Evolutionary conservation across 352 stramenopile species (phyloP).

Genomic region (Pythium rhizo-oryzae): DNA sequence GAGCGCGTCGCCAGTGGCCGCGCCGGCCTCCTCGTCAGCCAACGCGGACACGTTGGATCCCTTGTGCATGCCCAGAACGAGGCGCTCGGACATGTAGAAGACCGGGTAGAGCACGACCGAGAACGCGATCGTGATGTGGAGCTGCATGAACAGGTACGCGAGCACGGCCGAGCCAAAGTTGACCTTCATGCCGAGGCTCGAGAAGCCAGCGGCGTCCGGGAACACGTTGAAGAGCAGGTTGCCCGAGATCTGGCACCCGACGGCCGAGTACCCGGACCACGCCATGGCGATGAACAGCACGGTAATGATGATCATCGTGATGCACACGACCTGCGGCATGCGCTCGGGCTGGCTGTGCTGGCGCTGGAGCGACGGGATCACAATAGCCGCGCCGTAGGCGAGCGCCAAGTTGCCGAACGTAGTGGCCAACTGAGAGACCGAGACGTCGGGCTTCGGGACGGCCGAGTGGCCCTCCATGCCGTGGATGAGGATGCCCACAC

Average conservation of each 20-base stretch:
- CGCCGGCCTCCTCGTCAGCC: background rate
- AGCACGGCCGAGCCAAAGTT: conserved; percentile 31
- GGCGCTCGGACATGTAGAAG: conserved; percentile 48
- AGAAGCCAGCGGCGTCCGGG: conserved; percentile 33
- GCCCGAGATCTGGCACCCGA: conserved; percentile 67
- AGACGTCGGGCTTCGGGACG: conserved; percentile 24
- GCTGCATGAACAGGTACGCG: conserved; percentile 52
- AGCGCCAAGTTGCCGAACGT: conserved; percentile 41
- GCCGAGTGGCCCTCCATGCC: conserved; percentile 32
- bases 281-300: conserved; percentile 50
- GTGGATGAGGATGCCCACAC: conserved; percentile 26
- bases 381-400: conserved; percentile 36
- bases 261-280: conserved; percentile 49
- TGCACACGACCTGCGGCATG: conserved; percentile 35
- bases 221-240: conserved; percentile 74
- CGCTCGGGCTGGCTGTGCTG: conserved; percentile 25
- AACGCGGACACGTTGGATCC: background rate
- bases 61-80: conserved; percentile 32
- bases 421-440: conserved; percentile 31
- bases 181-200: conserved; percentile 32
- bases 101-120: conserved; percentile 52
- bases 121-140: conserved; percentile 54
- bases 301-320: conserved; percentile 35
- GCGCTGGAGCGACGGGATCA: conserved; percentile 32
- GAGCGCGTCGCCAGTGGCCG: conserved; percentile 2